Evolutionary conservation across 2,329 filamentous ascomycete genomes (phyloP).

Genomic region (Monascus ruber): DNA sequence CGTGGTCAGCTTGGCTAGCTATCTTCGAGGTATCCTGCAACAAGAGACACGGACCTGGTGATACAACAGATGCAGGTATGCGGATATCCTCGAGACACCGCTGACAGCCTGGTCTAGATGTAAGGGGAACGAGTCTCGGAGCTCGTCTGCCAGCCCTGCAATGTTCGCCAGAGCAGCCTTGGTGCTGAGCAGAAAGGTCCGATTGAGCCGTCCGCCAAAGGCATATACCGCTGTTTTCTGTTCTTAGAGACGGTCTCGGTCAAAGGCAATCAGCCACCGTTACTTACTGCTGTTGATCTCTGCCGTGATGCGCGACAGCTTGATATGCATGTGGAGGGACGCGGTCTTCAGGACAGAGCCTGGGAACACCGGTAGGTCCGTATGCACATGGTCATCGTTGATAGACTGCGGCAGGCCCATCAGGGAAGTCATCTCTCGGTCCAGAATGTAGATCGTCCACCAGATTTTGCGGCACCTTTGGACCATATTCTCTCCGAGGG

Average conservation of each 20-base stretch:
- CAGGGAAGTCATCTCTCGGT: conserved; percentile 43
- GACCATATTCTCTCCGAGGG: conserved; percentile 30
- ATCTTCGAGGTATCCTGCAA: no score
- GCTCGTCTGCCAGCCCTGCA: conserved; percentile 29
- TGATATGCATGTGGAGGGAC: conserved; percentile 36
- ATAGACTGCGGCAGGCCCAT: conserved; percentile 43
- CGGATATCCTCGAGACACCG: conserved; percentile 32
- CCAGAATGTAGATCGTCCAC: conserved; percentile 45
- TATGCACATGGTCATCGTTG: conserved; percentile 41
- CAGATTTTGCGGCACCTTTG: conserved; percentile 40
- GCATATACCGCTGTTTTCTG: conserved; percentile 31
- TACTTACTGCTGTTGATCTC: conserved; percentile 35
- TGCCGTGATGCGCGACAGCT: conserved; percentile 34
- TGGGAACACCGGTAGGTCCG: conserved; percentile 34
- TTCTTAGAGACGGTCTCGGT: no score
- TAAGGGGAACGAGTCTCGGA: conserved; percentile 27
- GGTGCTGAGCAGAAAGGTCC: conserved; percentile 27
- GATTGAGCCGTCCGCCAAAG: conserved; percentile 23
- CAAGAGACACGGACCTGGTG: conserved; percentile 9
- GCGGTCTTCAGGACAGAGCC: conserved; percentile 28
- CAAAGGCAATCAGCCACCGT: neutral
- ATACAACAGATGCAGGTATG: conserved; percentile 29
- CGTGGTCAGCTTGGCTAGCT: no score
- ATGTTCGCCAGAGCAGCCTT: conserved; percentile 30
- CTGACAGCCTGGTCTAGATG: conserved; percentile 24